Evolutionary conservation across 768 basidiomycete species (phyloP).

Genomic region (Collybiopsis confluens): DNA sequence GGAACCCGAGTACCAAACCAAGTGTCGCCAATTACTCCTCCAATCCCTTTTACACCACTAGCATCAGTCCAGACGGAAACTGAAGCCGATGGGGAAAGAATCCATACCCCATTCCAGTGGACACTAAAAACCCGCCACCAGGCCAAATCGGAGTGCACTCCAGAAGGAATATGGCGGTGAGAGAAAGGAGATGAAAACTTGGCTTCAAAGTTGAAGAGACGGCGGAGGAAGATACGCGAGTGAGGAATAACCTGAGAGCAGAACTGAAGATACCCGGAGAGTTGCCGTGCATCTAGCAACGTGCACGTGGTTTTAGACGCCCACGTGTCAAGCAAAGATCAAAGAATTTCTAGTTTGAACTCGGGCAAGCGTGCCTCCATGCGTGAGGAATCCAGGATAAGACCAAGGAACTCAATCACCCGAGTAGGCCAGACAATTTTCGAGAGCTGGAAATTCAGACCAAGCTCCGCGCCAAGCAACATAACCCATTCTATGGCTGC

Average conservation of each 20-base stretch:
- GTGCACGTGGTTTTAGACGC: conserved; percentile 10
- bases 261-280: conserved; percentile 31
- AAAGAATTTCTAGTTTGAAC: conserved; percentile 25
- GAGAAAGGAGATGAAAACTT: conserved; percentile 19
- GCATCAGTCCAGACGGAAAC: conserved; percentile 22
- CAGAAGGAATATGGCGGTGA: conserved; percentile 19
- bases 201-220: conserved; percentile 23
- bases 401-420: conserved; percentile 21
- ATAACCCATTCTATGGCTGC: conserved; percentile 26
- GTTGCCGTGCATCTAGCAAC: conserved; percentile 24
- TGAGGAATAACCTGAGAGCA: conserved; percentile 28
- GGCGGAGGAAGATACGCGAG: conserved; percentile 22
- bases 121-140: conserved; percentile 22
- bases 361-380: conserved; percentile 31
- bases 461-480: conserved; percentile 20
- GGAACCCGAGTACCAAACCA: conserved; percentile 21
- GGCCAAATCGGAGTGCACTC: conserved; percentile 17
- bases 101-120: conserved; percentile 15
- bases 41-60: conserved; percentile 18
- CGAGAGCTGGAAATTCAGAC: conserved; percentile 23
- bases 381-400: conserved; percentile 16
- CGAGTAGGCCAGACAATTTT: conserved; percentile 24
- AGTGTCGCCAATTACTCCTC: conserved; percentile 13
- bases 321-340: conserved; percentile 20
- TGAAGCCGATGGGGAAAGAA: conserved; percentile 6